These are phyloP conservation scores for Lepidium aucheri DNA, from an alignment of 345 rosid species.

Conservation along the genomic window DNA sequence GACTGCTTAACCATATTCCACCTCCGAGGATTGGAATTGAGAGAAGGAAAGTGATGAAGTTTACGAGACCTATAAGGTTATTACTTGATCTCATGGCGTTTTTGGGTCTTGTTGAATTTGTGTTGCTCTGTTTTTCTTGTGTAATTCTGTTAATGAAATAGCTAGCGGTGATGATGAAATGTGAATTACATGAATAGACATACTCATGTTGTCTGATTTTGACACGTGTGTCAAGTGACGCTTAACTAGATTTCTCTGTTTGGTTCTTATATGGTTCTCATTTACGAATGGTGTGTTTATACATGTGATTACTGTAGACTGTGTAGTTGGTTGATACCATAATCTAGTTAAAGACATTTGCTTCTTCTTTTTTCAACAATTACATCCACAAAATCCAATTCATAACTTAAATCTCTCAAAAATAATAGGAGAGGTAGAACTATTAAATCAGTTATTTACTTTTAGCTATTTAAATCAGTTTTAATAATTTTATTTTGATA, in stretches of 20 bases:
- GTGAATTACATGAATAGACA: slow-evolving; percentile 10
- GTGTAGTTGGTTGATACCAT: too few species aligned
- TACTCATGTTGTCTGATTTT: not conserved
- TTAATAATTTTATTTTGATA: too few species aligned
- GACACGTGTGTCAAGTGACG: slow-evolving; percentile 24
- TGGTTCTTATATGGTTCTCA: not conserved
- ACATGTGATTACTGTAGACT: too few species aligned
- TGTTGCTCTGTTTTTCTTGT: slow-evolving; percentile 6
- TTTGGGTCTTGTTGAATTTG: not conserved
- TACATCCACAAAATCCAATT: too few species aligned
- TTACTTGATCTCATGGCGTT: slow-evolving; percentile 61
- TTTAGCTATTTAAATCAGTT: too few species aligned
- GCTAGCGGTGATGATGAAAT: slow-evolving; percentile 21
- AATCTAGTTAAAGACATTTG: too few species aligned
- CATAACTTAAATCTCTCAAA: too few species aligned
- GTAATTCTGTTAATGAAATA: not conserved
- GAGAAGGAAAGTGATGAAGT: slow-evolving; percentile 82
- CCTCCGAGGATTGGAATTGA: slow-evolving; percentile 89
- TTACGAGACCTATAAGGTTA: slow-evolving; percentile 68
- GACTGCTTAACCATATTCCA: slow-evolving; percentile 92
- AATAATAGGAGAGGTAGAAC: too few species aligned
- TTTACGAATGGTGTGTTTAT: too few species aligned
- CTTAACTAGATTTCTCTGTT: not conserved
- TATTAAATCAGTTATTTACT: too few species aligned
- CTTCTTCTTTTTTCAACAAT: too few species aligned